Evolutionary conservation across 768 basidiomycete genomes (phyloP).

Genomic region (Naganishia antarctica): DNA sequence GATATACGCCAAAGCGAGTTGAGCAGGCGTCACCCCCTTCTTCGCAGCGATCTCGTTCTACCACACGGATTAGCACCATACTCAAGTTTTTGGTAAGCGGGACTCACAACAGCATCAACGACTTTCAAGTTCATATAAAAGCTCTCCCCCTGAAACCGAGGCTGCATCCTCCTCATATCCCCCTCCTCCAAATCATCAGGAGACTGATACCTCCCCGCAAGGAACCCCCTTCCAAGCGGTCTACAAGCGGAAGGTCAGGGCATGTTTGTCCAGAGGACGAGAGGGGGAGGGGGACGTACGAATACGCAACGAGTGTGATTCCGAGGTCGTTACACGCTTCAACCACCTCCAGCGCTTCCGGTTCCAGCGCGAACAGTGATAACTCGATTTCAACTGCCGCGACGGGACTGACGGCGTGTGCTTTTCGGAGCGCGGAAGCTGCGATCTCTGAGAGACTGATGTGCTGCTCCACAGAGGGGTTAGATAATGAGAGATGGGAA

Average conservation of each 20-base stretch:
- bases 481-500: not conserved
- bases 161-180: conserved; percentile 51
- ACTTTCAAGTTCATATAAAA: conserved; percentile 53
- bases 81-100: not conserved
- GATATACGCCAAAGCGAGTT: conserved; percentile 52
- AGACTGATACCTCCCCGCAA: conserved; percentile 45
- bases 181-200: conserved; percentile 51
- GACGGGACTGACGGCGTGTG: conserved; percentile 53
- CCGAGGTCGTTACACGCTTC: conserved; percentile 58
- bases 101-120: conserved; percentile 50
- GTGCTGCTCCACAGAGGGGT: conserved; percentile 43
- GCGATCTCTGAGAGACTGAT: conserved; percentile 61
- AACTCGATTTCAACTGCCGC: conserved; percentile 65
- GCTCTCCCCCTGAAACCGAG: conserved; percentile 55
- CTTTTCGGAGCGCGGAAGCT: conserved; percentile 53
- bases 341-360: conserved; percentile 56
- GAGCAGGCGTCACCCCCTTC: conserved; percentile 52
- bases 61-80: not conserved
- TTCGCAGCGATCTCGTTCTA: conserved; percentile 50
- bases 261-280: not conserved
- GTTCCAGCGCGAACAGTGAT: conserved; percentile 60
- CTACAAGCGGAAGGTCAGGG: conserved; percentile 12
- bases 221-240: conserved; percentile 50
- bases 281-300: conserved; percentile 32
- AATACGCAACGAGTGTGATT: conserved; percentile 61